These are phyloP conservation scores for Phlegmacium glaucopus DNA, from an alignment of 768 basidiomycete genomes.

Conservation along the genomic window DNA sequence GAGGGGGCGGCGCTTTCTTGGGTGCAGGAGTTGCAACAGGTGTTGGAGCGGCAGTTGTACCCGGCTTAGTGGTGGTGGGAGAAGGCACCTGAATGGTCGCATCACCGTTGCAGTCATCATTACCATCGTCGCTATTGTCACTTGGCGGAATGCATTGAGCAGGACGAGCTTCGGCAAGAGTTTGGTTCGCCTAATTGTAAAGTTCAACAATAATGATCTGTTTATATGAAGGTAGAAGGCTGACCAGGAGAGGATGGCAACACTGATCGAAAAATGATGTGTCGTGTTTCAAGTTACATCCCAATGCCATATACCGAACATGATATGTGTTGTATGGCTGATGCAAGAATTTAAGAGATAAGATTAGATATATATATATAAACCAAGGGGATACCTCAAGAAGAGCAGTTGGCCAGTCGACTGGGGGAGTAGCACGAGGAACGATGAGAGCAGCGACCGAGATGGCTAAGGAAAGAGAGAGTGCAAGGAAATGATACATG, in stretches of 20 bases:
- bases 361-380: neutral
- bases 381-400: constrained; percentile 39
- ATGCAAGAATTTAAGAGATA: constrained; percentile 3
- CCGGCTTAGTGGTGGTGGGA: constrained; percentile 21
- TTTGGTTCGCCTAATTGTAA: constrained; percentile 44
- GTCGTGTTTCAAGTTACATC: constrained; percentile 45
- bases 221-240: constrained; percentile 10
- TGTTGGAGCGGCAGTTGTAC: constrained; percentile 17
- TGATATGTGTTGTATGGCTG: constrained; percentile 58
- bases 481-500: constrained; percentile 35
- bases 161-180: constrained; percentile 41
- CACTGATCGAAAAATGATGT: constrained; percentile 62
- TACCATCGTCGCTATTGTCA: constrained; percentile 14
- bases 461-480: constrained; percentile 40
- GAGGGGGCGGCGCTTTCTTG: constrained; percentile 5
- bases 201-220: neutral
- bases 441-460: constrained; percentile 38
- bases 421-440: constrained; percentile 37
- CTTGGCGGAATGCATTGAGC: constrained; percentile 44
- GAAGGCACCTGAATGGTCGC: constrained; percentile 15
- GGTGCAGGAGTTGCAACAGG: constrained; percentile 22
- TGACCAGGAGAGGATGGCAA: constrained; percentile 67
- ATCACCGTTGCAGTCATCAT: constrained; percentile 15
- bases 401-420: constrained; percentile 39
- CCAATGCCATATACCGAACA: constrained; percentile 56